phyloP scores from a whole-genome alignment of 768 basidiomycete genomes.

The Tulasnella sp. region DNA sequence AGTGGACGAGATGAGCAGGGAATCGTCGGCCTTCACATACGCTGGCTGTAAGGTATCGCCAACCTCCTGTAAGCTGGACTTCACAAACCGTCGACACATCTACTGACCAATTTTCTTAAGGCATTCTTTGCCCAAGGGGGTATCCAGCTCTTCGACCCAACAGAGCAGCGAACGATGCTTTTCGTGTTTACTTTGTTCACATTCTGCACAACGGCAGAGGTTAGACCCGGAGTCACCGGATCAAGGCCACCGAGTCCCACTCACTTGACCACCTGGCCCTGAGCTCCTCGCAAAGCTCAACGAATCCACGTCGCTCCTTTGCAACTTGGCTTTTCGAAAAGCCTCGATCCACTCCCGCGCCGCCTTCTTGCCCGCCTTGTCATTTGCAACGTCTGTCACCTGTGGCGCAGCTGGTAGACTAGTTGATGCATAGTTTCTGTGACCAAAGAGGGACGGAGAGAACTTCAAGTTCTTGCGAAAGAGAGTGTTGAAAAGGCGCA shows the following conservation, averaged over 20 bases:
- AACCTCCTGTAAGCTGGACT: neutral
- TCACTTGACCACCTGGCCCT: slow-evolving; percentile 79
- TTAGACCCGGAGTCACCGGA: neutral
- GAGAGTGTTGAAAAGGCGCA: neutral
- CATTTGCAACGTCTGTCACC: neutral
- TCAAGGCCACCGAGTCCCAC: slow-evolving; percentile 20
- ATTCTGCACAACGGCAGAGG: slow-evolving; percentile 46
- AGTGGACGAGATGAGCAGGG: slow-evolving; percentile 65
- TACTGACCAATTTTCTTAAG: slow-evolving; percentile 50
- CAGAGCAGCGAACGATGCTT: slow-evolving; percentile 56
- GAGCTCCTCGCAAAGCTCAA: slow-evolving; percentile 72
- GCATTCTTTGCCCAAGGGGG: slow-evolving; percentile 57
- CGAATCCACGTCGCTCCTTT: slow-evolving; percentile 51
- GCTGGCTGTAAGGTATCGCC: slow-evolving; percentile 44
- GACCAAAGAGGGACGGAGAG: neutral
- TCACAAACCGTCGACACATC: slow-evolving; percentile 7
- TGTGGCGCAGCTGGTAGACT: neutral
- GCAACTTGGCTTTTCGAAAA: slow-evolving; percentile 48
- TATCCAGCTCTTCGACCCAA: slow-evolving; percentile 57
- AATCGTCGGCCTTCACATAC: slow-evolving; percentile 61
- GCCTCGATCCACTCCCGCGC: slow-evolving; percentile 54
- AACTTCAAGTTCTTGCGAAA: neutral
- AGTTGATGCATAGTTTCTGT: neutral
- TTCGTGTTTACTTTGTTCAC: slow-evolving; percentile 90
- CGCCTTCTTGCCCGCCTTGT: slow-evolving; percentile 40